Evolutionary conservation across 2,329 filamentous ascomycete genomes (phyloP), one percentile per base, ranked within the genome.

Genomic region (Aspergillus aculeatus): DNA sequence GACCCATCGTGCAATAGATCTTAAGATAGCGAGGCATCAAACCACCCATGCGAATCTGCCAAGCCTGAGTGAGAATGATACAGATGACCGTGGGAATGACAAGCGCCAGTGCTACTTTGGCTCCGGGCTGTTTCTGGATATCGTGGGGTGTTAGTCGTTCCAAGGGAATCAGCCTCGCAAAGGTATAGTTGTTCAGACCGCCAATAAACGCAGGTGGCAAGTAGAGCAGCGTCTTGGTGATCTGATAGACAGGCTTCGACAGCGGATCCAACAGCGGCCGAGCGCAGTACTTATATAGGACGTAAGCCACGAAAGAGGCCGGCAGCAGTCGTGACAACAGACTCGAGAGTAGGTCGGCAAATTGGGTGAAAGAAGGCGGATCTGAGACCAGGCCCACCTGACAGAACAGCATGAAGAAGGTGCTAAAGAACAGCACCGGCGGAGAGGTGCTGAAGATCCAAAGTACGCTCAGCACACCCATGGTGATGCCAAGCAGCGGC

Each of bases 141-240:
- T 99, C 95, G 72, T 96, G 92, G 0, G 89, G 87, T 9, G 91
- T 98, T n/a, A 99, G 83, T 2, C 95, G 89, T 74, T 92, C 87
- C 65, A 99, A 95, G 0, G 95, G 95, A 62, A 99, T 97, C 77
- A 91, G 89, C 10, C 74, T 73, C 68, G 92, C 90, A 70, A 99
- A 91, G 0, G 95, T 98, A 76, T 97, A 96, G 77, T 98, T 98
- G 70, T 94, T 94, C 66, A 99, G 78, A 1, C 91, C 89, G 16
- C 93, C 95, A 44, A 97, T 86, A 89, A 96, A 99, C 71, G 90
- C 92, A 7, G 87, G 89, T 1, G 93, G 93, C 0, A 99, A 81
- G 89, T 92, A 98, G 29, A 98, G 82, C 2, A 98, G 77, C 0
- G 92, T 91, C 81, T 96, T 97, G 71, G 96, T 94, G 48, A 96